phyloP scores from a whole-genome alignment of 768 basidiomycete species.

The Auricularia auricula-judae region DNA sequence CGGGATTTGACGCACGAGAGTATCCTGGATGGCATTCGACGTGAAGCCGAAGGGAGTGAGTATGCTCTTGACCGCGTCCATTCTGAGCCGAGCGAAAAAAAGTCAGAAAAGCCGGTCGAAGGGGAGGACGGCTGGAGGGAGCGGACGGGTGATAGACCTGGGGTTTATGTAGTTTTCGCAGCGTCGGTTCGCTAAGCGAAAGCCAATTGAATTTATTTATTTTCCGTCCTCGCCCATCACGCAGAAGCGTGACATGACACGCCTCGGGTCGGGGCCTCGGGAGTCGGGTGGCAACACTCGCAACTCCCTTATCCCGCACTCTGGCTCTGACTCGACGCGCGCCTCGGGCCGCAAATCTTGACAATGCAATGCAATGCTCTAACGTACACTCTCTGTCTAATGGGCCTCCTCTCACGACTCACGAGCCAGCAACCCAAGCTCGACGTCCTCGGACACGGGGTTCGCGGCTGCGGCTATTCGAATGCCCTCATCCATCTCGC shows the following conservation, averaged over 20 bases:
- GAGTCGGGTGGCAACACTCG: neutral
- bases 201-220: neutral
- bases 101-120: neutral
- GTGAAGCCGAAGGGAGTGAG: conserved; percentile 61
- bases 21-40: conserved; percentile 65
- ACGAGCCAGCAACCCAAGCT: conserved; percentile 1
- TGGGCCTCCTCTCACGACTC: neutral
- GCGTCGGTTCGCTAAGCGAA: neutral
- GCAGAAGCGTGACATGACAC: neutral
- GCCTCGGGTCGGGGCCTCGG: neutral
- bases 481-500: conserved; percentile 84
- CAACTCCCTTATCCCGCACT: neutral
- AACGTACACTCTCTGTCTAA: neutral
- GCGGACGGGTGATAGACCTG: neutral
- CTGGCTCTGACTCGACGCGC: neutral
- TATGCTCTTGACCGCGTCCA: conserved; percentile 63
- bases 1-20: conserved; percentile 39
- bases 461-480: conserved; percentile 1
- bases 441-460: conserved; percentile 1
- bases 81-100: conserved; percentile 16
- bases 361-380: no score
- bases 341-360: neutral
- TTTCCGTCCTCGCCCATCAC: neutral
- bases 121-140: neutral
- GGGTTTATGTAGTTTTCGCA: neutral